phyloP scores from a whole-genome alignment of 106 monocot species.

The Vanilla planifolia region DNA sequence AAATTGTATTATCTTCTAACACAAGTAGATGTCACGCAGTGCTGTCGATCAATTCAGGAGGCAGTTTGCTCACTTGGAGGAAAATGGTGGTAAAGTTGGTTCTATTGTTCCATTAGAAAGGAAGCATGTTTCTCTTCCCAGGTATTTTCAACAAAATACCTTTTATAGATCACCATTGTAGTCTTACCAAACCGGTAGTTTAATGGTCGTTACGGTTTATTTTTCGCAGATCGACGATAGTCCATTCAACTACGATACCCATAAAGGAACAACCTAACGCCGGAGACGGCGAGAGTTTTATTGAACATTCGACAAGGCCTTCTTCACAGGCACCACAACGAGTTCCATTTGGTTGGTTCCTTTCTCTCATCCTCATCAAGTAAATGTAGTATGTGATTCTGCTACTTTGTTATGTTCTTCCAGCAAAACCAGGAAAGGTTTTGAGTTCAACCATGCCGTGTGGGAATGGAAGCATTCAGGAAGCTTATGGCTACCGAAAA shows the following conservation, averaged over 20 bases:
- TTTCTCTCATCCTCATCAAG: background rate
- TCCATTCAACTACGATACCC: slow-evolving; percentile 38
- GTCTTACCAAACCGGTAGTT: no score
- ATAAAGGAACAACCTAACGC: slow-evolving; percentile 24
- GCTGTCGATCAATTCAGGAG: slow-evolving; percentile 88
- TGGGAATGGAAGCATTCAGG: slow-evolving; percentile 34
- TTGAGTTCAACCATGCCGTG: slow-evolving; percentile 54
- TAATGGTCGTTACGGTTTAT: background rate
- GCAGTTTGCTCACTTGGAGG: slow-evolving; percentile 85
- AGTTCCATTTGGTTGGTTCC: slow-evolving; percentile 16
- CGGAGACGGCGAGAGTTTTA: slow-evolving; percentile 15
- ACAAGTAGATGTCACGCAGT: slow-evolving; percentile 19
- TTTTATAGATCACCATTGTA: no score
- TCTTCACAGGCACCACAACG: slow-evolving; percentile 24
- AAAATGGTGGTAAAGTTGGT: slow-evolving; percentile 65
- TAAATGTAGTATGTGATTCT: background rate
- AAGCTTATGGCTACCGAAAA: slow-evolving; percentile 46
- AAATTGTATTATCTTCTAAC: background rate
- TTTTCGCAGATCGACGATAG: slow-evolving; percentile 40
- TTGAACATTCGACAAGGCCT: slow-evolving; percentile 16
- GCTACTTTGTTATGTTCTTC: background rate
- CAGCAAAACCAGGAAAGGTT: slow-evolving; percentile 67
- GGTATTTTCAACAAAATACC: slow-evolving; percentile 33
- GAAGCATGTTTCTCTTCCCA: slow-evolving; percentile 87
- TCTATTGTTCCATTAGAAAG: slow-evolving; percentile 54